These are phyloP conservation scores for Aurantiochytrium sp. DNA, from an alignment of 108 stramenopile species.

Conservation along the genomic window DNA sequence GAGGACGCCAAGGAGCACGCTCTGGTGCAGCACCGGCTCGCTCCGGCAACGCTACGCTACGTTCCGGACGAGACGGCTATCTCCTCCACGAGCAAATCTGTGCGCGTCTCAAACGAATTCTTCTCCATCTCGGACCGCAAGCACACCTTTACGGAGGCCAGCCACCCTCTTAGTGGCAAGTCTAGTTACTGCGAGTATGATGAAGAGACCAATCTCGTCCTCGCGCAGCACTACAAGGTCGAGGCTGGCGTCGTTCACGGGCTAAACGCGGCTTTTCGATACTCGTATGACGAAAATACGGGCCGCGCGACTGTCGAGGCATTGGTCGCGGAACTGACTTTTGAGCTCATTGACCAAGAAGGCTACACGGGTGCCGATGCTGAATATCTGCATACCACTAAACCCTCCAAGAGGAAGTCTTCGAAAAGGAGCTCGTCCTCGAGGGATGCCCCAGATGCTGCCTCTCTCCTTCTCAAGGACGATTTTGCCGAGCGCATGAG, in stretches of 20 bases:
- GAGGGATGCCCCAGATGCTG: not conserved
- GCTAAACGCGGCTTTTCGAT: not conserved
- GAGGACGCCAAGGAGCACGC: constrained; percentile 15
- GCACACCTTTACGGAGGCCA: not conserved
- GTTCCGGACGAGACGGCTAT: not conserved
- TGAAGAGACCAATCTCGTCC: not conserved
- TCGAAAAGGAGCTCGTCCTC: too few species aligned
- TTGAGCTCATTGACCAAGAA: not conserved
- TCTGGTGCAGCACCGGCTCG: not conserved
- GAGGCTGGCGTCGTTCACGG: not conserved
- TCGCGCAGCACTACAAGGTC: not conserved
- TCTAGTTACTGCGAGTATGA: not conserved
- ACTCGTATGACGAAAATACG: not conserved
- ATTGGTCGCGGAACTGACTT: not conserved
- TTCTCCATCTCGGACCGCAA: constrained; percentile 3
- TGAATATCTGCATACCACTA: not conserved
- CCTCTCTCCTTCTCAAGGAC: not conserved
- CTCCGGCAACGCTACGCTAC: not conserved
- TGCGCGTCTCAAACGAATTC: not conserved
- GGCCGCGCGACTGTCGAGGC: not conserved
- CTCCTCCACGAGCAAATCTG: not conserved
- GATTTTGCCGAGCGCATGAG: not conserved
- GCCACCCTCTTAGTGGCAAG: not conserved
- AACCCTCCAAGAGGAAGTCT: not conserved
- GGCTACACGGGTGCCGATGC: not conserved